Evolutionary conservation across 2,329 filamentous ascomycete species (phyloP), one percentile per base, ranked within the genome.

Genomic region (Microdochium paspali): DNA sequence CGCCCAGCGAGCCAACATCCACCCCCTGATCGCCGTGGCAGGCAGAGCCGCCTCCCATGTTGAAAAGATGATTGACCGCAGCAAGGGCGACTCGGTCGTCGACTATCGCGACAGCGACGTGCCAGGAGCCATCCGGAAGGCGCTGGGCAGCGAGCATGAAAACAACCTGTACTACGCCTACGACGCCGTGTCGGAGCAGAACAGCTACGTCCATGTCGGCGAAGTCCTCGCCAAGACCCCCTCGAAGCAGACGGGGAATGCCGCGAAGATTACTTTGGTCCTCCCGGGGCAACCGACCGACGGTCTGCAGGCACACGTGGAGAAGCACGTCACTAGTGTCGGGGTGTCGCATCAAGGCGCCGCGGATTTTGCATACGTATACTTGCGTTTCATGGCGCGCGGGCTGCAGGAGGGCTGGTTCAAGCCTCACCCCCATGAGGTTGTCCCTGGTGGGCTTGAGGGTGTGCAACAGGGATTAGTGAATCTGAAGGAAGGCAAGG

Each of bases 1-100:
- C 15, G 77, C 77, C 10, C 56, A 53, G 4, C 63, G 65, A 9
- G 71, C 70, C 49, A 76, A 79, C 56, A 77, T 84, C 50, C 77
- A 82, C 59, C 81, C 80, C 0, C 62, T 84, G 40, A 79, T 85
- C 51, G 73, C 70, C 50, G 67, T 84, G 7, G 79, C 80, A 0
- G 80, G 80, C 6, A 64, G 67, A 2, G 74, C 74, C 5, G 60
- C 60, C 9, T 55, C 68, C 2, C 74, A 74, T 53, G 77, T 82
- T 3, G 66, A 75, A 57, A 60, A 55, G 0, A 61, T 81, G 26
- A 70, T 83, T 47, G 73, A 80, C 55, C 58, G 59, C 10, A 61
- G 58, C 46, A 76, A 76, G 55, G 79, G 79, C 32, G 80, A 84
- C 55, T 62, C 66, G 1, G 63, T 84, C 21, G 58, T 84, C 49